Evolutionary conservation across 1,284 basidiomycete species (phyloP).

Genomic region (Binderoboletus segoi): DNA sequence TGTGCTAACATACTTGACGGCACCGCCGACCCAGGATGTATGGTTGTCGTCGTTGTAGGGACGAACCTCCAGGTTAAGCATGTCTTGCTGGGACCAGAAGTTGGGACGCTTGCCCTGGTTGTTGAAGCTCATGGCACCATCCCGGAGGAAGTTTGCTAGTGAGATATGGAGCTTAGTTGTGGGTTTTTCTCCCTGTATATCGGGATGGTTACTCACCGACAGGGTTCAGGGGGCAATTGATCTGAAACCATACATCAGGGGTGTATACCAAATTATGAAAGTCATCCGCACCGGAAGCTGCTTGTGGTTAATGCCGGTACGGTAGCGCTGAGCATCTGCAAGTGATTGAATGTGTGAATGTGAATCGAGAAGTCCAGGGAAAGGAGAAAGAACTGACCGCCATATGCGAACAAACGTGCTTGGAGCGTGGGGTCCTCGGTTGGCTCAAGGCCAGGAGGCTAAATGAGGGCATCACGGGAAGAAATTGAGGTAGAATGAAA

Average conservation of each 20-base stretch:
- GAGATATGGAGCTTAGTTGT: not conserved
- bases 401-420: conserved; percentile 44
- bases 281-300: conserved; percentile 18
- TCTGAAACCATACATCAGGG: conserved; percentile 6
- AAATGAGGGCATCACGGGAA: not conserved
- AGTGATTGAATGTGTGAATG: not conserved
- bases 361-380: not conserved
- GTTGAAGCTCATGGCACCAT: conserved; percentile 23
- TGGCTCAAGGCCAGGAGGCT: conserved; percentile 35
- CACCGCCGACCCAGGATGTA: conserved; percentile 28
- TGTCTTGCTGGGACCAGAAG: conserved; percentile 27
- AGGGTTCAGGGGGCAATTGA: conserved; percentile 24
- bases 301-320: conserved; percentile 19
- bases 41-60: conserved; percentile 30
- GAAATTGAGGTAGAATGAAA: not conserved
- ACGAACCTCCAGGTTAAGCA: conserved; percentile 12
- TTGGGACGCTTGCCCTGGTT: conserved; percentile 27
- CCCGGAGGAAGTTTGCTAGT: conserved; percentile 24
- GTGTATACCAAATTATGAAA: not conserved
- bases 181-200: not conserved
- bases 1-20: conserved; percentile 24
- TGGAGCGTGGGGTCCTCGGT: conserved; percentile 44
- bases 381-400: too few relatives aligned
- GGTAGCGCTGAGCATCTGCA: conserved; percentile 27
- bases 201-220: conserved; percentile 13